Evolutionary conservation across 192 early-diverging fungal genomes (phyloP).

Genomic region (Mortierella hygrophila): DNA sequence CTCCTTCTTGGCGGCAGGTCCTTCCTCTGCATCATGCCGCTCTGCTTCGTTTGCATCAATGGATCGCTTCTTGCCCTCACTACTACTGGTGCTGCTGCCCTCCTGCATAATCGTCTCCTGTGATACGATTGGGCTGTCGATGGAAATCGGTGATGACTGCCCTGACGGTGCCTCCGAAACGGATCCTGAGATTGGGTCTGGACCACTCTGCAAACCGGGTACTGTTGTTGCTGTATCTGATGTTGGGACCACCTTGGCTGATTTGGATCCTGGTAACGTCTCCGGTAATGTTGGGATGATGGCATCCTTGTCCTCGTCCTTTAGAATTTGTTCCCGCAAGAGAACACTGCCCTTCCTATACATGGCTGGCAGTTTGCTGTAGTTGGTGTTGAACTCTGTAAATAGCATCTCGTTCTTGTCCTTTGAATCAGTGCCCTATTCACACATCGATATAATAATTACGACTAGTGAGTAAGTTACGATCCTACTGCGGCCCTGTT

Average conservation of each 20-base stretch:
- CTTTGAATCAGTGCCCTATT: slow-evolving; percentile 85
- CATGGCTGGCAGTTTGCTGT: slow-evolving; percentile 85
- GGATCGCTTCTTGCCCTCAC: slow-evolving; percentile 9
- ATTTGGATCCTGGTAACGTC: slow-evolving; percentile 37
- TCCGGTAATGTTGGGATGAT: slow-evolving; percentile 48
- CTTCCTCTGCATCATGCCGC: slow-evolving; percentile 28
- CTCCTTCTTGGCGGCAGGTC: slow-evolving; percentile 23
- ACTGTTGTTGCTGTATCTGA: background rate
- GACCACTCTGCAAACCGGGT: slow-evolving; percentile 2
- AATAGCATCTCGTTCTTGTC: slow-evolving; percentile 95
- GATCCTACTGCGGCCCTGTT: background rate
- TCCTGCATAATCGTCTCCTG: background rate
- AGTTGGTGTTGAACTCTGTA: slow-evolving; percentile 88
- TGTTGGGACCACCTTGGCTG: slow-evolving; percentile 18
- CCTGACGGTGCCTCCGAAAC: background rate
- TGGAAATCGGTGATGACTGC: background rate
- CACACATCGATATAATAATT: background rate
- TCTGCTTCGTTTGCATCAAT: background rate
- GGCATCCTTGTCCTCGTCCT: slow-evolving; percentile 36
- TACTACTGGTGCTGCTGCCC: background rate
- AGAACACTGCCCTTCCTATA: slow-evolving; percentile 91
- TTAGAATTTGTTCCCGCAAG: slow-evolving; percentile 67
- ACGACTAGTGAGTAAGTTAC: background rate
- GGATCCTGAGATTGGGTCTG: background rate
- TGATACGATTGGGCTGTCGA: background rate